Evolutionary conservation across 2,329 filamentous ascomycete species (phyloP).

Genomic region (Trichoderma gracile): DNA sequence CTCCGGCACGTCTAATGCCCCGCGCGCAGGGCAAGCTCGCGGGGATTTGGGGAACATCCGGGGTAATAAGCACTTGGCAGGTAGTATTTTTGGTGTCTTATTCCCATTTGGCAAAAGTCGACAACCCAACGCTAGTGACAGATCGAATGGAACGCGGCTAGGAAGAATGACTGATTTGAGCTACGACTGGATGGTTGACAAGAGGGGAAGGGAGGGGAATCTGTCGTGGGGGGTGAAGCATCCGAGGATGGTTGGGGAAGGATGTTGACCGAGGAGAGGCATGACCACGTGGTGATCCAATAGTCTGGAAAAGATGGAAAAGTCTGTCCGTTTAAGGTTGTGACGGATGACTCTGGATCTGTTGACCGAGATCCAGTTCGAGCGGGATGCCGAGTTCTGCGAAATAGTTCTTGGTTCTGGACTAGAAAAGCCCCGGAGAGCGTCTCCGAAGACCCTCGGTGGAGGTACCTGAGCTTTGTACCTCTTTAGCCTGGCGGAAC

Average conservation of each 20-base stretch:
- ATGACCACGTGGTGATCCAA: conserved; percentile 9
- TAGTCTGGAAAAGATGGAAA: not conserved
- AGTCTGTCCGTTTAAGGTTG: not conserved
- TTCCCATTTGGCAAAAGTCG: not conserved
- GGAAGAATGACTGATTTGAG: too few relatives aligned
- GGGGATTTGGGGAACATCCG: conserved; percentile 16
- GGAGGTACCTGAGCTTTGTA: not conserved
- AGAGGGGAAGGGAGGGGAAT: not conserved
- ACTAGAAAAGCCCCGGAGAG: not conserved
- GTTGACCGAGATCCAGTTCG: not conserved
- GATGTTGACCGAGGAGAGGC: too few relatives aligned
- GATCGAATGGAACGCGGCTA: too few relatives aligned
- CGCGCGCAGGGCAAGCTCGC: not conserved
- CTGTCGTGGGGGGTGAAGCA: not conserved
- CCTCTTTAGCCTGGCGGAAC: not conserved
- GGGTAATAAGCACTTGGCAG: conserved; percentile 8
- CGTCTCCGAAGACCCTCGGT: not conserved
- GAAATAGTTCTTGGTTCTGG: not conserved
- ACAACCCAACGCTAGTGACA: too few relatives aligned
- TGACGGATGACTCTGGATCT: not conserved
- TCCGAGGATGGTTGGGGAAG: conserved; percentile 1
- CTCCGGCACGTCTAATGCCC: conserved; percentile 10
- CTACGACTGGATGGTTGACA: too few relatives aligned
- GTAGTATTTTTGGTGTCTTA: not conserved
- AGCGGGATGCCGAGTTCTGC: conserved; percentile 5